Percentiles rank a stretch among this genome's conserved stretches.
phyloP scores from a whole-genome alignment of 2,329 filamentous ascomycete genomes.

The Colletotrichum truncatum region DNA sequence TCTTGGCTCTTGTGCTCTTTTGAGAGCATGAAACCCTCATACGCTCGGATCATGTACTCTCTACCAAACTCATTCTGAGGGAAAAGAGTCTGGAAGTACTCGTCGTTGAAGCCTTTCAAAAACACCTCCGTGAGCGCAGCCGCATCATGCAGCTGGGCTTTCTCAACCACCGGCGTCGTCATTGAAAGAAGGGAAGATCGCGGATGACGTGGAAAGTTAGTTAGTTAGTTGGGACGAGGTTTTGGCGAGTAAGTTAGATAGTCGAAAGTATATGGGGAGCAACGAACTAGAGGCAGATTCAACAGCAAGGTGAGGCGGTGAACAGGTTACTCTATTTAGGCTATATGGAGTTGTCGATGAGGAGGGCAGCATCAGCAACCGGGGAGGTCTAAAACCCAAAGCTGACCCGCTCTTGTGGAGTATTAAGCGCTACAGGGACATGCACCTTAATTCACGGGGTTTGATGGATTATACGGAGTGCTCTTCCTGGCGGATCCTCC shows the following conservation, averaged over 20 bases:
- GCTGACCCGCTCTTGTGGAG: too few relatives aligned
- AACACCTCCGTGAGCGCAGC: slow-evolving; percentile 23
- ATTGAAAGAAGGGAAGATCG: not conserved
- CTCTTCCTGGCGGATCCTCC: too few relatives aligned
- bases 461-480: too few relatives aligned
- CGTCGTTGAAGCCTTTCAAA: slow-evolving; percentile 25
- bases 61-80: slow-evolving; percentile 26
- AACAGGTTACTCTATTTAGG: not conserved
- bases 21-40: slow-evolving; percentile 14
- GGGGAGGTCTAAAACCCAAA: too few relatives aligned
- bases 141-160: slow-evolving; percentile 16
- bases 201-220: not conserved
- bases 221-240: not conserved
- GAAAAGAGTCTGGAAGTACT: slow-evolving; percentile 22
- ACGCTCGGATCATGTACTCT: slow-evolving; percentile 13
- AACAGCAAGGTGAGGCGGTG: slow-evolving; percentile 4
- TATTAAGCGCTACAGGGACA: too few relatives aligned
- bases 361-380: too few relatives aligned
- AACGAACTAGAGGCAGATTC: too few relatives aligned
- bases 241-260: not conserved
- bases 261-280: too few relatives aligned
- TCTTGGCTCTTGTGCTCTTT: slow-evolving; percentile 10
- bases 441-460: too few relatives aligned
- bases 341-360: too few relatives aligned
- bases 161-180: slow-evolving; percentile 3